Evolutionary conservation across 208 protist genomes (phyloP).

Genomic region (Crithidia thermophila): DNA sequence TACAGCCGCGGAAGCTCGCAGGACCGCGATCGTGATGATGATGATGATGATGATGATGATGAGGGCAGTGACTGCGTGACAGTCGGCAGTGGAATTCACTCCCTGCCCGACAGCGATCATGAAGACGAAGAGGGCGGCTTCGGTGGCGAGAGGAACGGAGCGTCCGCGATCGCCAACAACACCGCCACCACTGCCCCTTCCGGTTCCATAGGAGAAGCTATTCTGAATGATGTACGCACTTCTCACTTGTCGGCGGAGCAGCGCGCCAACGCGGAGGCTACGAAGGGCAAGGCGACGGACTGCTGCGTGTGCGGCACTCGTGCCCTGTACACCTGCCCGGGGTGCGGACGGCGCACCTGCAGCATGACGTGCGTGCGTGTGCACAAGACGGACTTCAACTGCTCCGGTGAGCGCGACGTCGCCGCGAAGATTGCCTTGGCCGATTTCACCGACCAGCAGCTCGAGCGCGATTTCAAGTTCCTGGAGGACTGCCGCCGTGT

Average conservation of each 20-base stretch:
- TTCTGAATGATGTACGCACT: constrained; percentile 35
- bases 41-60: not conserved
- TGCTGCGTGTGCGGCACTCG: constrained; percentile 73
- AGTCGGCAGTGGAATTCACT: not conserved
- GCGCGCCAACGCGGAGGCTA: not conserved
- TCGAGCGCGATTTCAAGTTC: constrained; percentile 85
- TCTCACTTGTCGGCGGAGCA: constrained; percentile 4
- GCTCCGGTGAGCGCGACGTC: constrained; percentile 62
- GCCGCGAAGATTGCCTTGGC: constrained; percentile 57
- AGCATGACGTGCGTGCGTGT: constrained; percentile 77
- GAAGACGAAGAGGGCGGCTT: not conserved
- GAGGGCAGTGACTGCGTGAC: not conserved
- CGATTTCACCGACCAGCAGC: constrained; percentile 73
- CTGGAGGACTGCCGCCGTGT: constrained; percentile 75
- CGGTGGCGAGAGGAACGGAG: not conserved
- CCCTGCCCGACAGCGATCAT: not conserved
- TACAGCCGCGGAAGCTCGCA: not conserved
- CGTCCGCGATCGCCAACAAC: not conserved
- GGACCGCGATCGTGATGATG: not conserved
- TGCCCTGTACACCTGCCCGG: constrained; percentile 78
- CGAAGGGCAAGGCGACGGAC: not conserved
- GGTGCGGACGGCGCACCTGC: constrained; percentile 73
- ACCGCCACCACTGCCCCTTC: not conserved
- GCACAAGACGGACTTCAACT: constrained; percentile 72
- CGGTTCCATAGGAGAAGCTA: constrained; percentile 33